Evolutionary conservation across 179 eudicot genomes (phyloP).

Genomic region (Gypsophila paniculata): DNA sequence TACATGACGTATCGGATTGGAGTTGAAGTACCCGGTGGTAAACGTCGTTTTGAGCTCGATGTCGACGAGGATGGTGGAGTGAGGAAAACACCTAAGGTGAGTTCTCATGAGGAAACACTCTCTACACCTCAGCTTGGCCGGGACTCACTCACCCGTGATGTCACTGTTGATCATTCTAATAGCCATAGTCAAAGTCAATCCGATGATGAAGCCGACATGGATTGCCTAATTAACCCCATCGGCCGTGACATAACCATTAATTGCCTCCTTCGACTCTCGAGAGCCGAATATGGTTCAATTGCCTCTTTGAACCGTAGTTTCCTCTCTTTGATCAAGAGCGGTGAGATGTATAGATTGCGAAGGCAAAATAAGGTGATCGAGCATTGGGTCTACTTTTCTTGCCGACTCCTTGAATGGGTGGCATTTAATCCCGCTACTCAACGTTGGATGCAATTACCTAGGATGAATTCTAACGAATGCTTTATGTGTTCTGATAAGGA

Average conservation of each 20-base stretch:
- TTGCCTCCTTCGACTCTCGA: constrained; percentile 58
- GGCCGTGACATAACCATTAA: constrained; percentile 61
- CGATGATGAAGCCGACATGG: constrained; percentile 43
- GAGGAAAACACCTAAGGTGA: constrained; percentile 37
- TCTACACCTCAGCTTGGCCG: constrained; percentile 28
- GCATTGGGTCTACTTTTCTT: constrained; percentile 86
- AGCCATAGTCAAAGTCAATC: constrained; percentile 28
- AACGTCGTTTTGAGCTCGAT: constrained; percentile 45
- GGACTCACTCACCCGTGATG: constrained; percentile 22
- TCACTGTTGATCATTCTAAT: constrained; percentile 31
- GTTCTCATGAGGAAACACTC: constrained; percentile 28
- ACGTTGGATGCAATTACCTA: constrained; percentile 77
- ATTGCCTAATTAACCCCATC: constrained; percentile 46
- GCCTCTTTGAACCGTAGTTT: constrained; percentile 68
- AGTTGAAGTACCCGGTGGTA: constrained; percentile 39
- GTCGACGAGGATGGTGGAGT: constrained; percentile 37
- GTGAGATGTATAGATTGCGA: constrained; percentile 62
- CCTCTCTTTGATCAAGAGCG: constrained; percentile 51
- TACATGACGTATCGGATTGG: constrained; percentile 45
- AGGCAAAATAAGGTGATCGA: constrained; percentile 52
- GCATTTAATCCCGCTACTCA: constrained; percentile 65
- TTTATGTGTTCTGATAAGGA: constrained; percentile 76
- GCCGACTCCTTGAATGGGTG: constrained; percentile 78
- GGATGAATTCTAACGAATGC: constrained; percentile 57
- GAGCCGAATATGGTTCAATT: constrained; percentile 67